Base-by-base conservation (phyloP, 768 basidiomycete genomes). In the Suillus hirtellus region DNA sequence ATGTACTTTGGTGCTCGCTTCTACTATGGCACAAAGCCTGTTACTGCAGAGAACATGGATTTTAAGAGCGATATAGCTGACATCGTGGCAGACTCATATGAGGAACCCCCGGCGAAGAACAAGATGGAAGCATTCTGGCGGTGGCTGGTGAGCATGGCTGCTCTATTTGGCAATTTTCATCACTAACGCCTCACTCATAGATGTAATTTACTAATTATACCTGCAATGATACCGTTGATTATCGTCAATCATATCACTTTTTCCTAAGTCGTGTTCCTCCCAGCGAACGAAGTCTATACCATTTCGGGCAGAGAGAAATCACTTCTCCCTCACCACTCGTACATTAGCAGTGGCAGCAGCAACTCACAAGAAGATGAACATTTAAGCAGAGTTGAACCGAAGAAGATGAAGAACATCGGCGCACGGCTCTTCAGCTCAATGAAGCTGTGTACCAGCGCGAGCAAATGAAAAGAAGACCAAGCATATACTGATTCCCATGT, bases 91-190 rank as follows among this genome's bases (percentile, higher is more conserved):
- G 86, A 85, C 2, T 82, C 80, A 80, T 84, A 83, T 69, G 90
- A 93, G 49, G 89, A 93, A 21, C 83, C 82, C 7, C 86, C 87
- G 14, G 90, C 93, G 3, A 85, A 66, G 68, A 94, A 89, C 71
- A 83, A 77, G 69, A 0, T 77, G 3, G 91, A 91, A 63, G 85
- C 85, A 31, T 81, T 93, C 76, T 95, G 93, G 93, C 77, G 74
- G 63, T 90, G 88, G 89, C 76, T 95, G 74, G 90, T 95, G 65
- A 79, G 89, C 78, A 34, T 60, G 31, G 0, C 11, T 4, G 31
- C 40, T 19, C 53, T 8, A 15, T 60, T 54, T 55, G 11, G 12
- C 35, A 1, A 21, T 37, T 35, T 55, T 55, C n/a, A 37, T 38
- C 11, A 21, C 55, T 62, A 15, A 59, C 40, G 19, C 37, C 31